Evolutionary conservation across 1,139 yeast species (phyloP).

Genomic region (Magnusiomyces tetraspermus): DNA sequence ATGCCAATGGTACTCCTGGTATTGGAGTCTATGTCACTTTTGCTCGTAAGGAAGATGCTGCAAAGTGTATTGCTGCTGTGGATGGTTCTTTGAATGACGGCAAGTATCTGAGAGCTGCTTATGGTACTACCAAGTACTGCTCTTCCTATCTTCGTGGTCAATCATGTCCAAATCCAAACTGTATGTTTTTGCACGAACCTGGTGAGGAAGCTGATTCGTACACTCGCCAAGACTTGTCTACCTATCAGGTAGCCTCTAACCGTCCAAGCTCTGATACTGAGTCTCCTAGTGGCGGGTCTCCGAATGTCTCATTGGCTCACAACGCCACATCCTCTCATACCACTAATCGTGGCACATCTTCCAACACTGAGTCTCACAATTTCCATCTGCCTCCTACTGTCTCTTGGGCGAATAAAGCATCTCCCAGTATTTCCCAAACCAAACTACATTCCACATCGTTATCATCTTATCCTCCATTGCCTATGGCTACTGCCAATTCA

Average conservation of each 20-base stretch:
- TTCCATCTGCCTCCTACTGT: constrained; percentile 31
- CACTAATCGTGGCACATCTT: neutral
- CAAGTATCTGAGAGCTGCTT: constrained; percentile 77
- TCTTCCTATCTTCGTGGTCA: constrained; percentile 90
- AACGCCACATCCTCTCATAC: neutral
- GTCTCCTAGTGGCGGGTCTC: constrained; percentile 3
- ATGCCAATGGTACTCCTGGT: constrained; percentile 52
- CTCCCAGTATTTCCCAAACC: constrained; percentile 17
- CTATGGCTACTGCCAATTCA: constrained; percentile 17
- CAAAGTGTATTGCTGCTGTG: constrained; percentile 81
- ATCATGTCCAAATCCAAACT: constrained; percentile 95
- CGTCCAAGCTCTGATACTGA: constrained; percentile 35
- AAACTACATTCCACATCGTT: constrained; percentile 16
- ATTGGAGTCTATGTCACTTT: constrained; percentile 95
- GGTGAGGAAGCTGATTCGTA: constrained; percentile 98
- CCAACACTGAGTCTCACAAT: neutral
- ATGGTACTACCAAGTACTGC: constrained; percentile 97
- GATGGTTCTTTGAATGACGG: constrained; percentile 96
- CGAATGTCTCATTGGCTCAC: constrained; percentile 6
- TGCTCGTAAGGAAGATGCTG: constrained; percentile 88
- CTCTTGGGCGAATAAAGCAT: constrained; percentile 33
- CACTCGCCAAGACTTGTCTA: constrained; percentile 83
- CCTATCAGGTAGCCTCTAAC: constrained; percentile 52
- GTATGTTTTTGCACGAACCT: constrained; percentile 98
- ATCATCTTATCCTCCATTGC: constrained; percentile 30